Percentiles rank a stretch among this genome's conserved stretches.
These are phyloP conservation scores for Trichocladium antarcticum DNA, from an alignment of 495 filamentous ascomycete species.

Conservation along the genomic window DNA sequence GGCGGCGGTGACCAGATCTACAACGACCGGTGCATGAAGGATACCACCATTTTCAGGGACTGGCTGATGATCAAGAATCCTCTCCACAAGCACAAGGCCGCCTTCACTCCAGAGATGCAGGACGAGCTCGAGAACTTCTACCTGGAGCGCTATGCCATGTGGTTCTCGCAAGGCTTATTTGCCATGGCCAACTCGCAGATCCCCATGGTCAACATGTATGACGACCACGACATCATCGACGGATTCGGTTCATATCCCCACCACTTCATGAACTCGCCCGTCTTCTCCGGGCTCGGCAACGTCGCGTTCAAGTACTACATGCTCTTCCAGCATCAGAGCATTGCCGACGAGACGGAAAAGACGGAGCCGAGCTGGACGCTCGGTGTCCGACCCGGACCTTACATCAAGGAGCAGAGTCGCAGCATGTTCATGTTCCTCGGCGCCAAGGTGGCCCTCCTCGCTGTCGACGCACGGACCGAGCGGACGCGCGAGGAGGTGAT, in stretches of 20 bases:
- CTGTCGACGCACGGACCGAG: conserved; percentile 85
- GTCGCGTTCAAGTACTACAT: conserved; percentile 97
- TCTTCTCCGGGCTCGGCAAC: conserved; percentile 79
- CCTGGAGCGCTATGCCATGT: conserved; percentile 69
- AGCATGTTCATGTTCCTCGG: conserved; percentile 81
- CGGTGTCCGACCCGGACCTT: conserved; percentile 69
- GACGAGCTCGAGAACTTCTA: conserved; percentile 81
- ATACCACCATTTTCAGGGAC: conserved; percentile 62
- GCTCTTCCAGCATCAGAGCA: conserved; percentile 92
- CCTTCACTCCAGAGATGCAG: conserved; percentile 66
- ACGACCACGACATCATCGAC: conserved; percentile 97
- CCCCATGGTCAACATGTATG: conserved; percentile 96
- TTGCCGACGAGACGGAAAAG: conserved; percentile 62
- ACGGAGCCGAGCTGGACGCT: conserved; percentile 89
- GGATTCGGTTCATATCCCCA: conserved; percentile 90
- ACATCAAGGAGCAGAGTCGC: conserved; percentile 75
- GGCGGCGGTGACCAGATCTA: conserved; percentile 97
- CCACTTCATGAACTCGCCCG: conserved; percentile 80
- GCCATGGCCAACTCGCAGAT: conserved; percentile 88
- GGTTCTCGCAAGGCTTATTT: conserved; percentile 94
- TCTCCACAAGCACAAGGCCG: conserved; percentile 60
- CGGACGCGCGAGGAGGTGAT: conserved; percentile 70
- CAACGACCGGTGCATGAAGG: conserved; percentile 68
- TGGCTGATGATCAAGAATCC: conserved; percentile 78
- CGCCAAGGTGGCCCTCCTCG: conserved; percentile 65